Evolutionary conservation across 441 rosid species (phyloP).

Genomic region (Manihot esculenta): DNA sequence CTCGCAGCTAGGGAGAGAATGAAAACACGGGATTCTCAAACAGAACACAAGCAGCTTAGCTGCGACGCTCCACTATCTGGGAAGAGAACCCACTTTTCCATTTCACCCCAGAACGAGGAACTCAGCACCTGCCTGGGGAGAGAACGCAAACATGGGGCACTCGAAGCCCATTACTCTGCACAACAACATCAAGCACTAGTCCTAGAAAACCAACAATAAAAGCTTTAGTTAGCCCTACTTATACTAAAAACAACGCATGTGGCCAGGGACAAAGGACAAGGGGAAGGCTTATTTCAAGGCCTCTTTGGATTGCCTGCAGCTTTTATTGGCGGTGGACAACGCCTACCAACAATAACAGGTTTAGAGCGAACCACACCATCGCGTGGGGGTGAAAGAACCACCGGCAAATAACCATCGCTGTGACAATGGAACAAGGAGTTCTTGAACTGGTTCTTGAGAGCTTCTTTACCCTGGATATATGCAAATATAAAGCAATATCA

Average conservation of each 20-base stretch:
- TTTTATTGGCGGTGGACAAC: neutral
- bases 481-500: neutral
- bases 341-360: slow-evolving; percentile 27
- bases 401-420: slow-evolving; percentile 44
- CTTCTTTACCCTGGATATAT: slow-evolving; percentile 44
- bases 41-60: too few relatives aligned
- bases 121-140: slow-evolving; percentile 26
- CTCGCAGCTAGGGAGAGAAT: slow-evolving; percentile 6
- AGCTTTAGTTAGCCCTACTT: too few relatives aligned
- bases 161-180: neutral
- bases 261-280: too few relatives aligned
- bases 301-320: neutral
- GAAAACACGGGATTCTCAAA: slow-evolving; percentile 12
- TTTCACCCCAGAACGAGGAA: slow-evolving; percentile 40
- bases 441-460: slow-evolving; percentile 29
- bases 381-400: slow-evolving; percentile 38
- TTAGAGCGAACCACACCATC: slow-evolving; percentile 32
- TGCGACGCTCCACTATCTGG: too few relatives aligned
- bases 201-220: too few relatives aligned
- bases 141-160: slow-evolving; percentile 37
- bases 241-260: too few relatives aligned
- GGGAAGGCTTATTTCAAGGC: neutral
- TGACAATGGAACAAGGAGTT: slow-evolving; percentile 44
- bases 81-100: slow-evolving; percentile 26
- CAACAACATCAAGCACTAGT: too few relatives aligned